Conservation (phyloP, 495 filamentous ascomycete genomes). For the Xylaria palmicola region DNA sequence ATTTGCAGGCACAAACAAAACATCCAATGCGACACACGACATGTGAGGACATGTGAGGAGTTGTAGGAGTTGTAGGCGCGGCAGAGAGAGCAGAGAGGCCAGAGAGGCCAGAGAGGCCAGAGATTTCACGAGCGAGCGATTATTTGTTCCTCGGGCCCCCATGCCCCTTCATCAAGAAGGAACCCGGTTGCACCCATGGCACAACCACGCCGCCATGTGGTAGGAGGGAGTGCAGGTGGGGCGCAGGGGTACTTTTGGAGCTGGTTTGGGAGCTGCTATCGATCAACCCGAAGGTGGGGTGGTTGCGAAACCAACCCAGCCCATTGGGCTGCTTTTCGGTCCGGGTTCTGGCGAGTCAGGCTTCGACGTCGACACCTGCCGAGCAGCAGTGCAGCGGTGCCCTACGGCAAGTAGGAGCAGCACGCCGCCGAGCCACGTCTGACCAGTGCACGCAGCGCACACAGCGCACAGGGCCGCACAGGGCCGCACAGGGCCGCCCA, state of each 20-base stretch:
- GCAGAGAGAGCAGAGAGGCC: constrained; percentile 10
- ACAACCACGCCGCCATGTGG: constrained; percentile 19
- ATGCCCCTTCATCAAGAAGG: constrained; percentile 16
- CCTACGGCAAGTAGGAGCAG: constrained; percentile 15
- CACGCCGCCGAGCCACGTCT: constrained; percentile 16
- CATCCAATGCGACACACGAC: constrained; percentile 7
- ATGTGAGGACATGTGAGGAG: constrained; percentile 4
- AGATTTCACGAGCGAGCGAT: constrained; percentile 18
- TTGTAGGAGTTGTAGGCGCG: constrained; percentile 7
- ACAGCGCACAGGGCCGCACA: too few relatives aligned
- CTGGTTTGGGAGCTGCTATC: constrained; percentile 16
- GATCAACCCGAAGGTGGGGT: constrained; percentile 21
- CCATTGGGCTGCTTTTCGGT: constrained; percentile 21
- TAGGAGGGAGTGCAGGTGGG: constrained; percentile 14
- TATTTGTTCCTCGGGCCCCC: constrained; percentile 17
- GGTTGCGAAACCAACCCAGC: constrained; percentile 17
- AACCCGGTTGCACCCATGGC: constrained; percentile 16
- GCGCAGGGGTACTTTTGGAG: constrained; percentile 18
- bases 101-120: too few relatives aligned
- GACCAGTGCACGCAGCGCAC: constrained; percentile 10
- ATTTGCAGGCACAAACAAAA: background rate
- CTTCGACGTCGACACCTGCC: constrained; percentile 16
- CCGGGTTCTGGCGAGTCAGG: constrained; percentile 23
- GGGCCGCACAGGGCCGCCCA: constrained; percentile 8
- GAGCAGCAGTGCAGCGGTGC: constrained; percentile 13